Conservation (phyloP, 257 asterid species). For the Nicotiana tomentosiformis region DNA sequence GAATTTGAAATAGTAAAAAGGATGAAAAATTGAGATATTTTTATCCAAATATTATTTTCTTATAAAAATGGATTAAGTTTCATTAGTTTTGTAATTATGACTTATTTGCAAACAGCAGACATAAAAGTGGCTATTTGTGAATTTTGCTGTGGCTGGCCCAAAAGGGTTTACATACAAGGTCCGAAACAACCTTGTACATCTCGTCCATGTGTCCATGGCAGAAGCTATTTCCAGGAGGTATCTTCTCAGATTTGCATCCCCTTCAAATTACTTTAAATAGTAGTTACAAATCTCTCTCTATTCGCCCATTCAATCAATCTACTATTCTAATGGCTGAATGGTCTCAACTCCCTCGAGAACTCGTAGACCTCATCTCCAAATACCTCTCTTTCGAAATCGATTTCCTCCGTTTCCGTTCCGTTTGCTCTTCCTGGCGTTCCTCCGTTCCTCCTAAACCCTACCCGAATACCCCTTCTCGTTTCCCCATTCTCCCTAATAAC, state of each 20-base stretch:
- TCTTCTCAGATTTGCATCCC: not conserved
- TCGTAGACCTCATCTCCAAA: slow-evolving; percentile 47
- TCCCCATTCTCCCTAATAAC: slow-evolving; percentile 73
- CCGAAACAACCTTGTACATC: not conserved
- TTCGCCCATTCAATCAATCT: not conserved
- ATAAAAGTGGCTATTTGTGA: too few relatives aligned
- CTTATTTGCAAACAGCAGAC: too few relatives aligned
- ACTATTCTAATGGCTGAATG: slow-evolving; percentile 55
- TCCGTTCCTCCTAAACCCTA: slow-evolving; percentile 31
- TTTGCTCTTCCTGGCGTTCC: slow-evolving; percentile 77
- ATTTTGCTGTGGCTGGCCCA: not conserved
- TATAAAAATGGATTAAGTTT: too few relatives aligned
- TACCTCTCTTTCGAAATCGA: slow-evolving; percentile 55
- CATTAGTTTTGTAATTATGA: too few relatives aligned
- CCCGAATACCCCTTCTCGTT: slow-evolving; percentile 37
- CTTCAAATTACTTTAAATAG: not conserved
- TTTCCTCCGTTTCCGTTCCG: slow-evolving; percentile 72
- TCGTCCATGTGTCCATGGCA: not conserved
- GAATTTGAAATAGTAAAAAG: too few relatives aligned
- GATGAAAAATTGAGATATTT: too few relatives aligned
- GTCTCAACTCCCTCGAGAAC: slow-evolving; percentile 71
- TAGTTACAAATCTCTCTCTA: not conserved
- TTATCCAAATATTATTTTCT: too few relatives aligned
- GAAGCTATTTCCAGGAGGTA: not conserved
- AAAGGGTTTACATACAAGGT: not conserved